Evolutionary conservation across 345 rosid genomes (phyloP).

Genomic region (Isatis tinctoria): DNA sequence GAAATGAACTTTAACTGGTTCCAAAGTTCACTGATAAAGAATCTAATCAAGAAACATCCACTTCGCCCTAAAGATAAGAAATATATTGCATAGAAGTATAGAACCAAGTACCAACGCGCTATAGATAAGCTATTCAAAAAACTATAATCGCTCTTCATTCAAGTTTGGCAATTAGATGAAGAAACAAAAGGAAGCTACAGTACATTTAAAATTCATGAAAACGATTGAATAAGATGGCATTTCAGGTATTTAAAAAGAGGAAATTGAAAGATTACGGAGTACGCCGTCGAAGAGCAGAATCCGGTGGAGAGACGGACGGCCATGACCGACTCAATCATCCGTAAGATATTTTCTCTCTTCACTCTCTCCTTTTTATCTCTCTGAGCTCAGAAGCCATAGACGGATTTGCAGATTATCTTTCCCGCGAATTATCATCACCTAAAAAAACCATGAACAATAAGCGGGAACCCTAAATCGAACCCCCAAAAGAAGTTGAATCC

Average conservation of each 20-base stretch:
- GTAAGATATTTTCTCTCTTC: background rate
- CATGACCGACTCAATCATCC: constrained; percentile 62
- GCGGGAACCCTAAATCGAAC: too few relatives aligned
- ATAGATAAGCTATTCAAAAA: background rate
- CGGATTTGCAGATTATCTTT: constrained; percentile 26
- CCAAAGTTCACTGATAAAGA: background rate
- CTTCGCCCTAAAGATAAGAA: background rate
- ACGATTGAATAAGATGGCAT: background rate
- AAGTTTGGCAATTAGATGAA: background rate
- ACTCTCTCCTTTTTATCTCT: background rate
- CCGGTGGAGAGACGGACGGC: constrained; percentile 62
- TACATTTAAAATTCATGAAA: constrained; percentile 49
- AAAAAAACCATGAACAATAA: too few relatives aligned
- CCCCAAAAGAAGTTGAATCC: too few relatives aligned
- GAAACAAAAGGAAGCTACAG: background rate
- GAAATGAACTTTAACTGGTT: background rate
- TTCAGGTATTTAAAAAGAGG: background rate
- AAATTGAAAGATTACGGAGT: constrained; percentile 41
- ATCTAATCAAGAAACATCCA: background rate
- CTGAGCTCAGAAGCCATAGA: constrained; percentile 14
- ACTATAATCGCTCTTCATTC: background rate
- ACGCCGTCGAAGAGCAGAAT: constrained; percentile 45
- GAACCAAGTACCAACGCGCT: background rate
- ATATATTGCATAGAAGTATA: background rate
- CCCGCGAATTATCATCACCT: too few relatives aligned